Evolutionary conservation across 768 basidiomycete genomes (phyloP).

Genomic region (Boletus subparvulus): DNA sequence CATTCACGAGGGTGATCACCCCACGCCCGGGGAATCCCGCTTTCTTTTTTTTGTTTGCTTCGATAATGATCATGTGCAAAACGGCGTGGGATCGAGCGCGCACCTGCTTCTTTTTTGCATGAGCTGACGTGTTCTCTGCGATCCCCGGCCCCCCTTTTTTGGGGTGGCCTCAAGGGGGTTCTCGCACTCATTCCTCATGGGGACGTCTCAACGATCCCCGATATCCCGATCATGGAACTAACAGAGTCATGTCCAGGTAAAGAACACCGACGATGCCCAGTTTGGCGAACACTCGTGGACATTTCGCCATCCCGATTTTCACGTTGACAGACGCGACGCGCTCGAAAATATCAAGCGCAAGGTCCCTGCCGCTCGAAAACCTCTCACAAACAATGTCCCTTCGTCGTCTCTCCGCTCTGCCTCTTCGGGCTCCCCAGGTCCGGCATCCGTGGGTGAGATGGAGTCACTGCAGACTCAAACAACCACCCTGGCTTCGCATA

Average conservation of each 20-base stretch:
- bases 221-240: background rate
- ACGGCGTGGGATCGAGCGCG: conserved; percentile 17
- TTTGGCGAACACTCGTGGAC: conserved; percentile 62
- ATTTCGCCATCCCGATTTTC: conserved; percentile 54
- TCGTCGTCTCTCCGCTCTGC: conserved; percentile 27
- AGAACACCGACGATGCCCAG: conserved; percentile 80
- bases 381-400: conserved; percentile 25
- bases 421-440: conserved; percentile 30
- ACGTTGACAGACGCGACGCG: conserved; percentile 49
- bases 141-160: conserved; percentile 13
- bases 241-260: conserved; percentile 46
- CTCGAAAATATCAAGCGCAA: conserved; percentile 70
- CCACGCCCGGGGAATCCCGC: background rate
- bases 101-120: conserved; percentile 9
- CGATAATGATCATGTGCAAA: conserved; percentile 12
- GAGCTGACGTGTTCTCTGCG: conserved; percentile 1
- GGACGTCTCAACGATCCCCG: conserved; percentile 1
- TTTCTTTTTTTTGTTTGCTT: conserved; percentile 9
- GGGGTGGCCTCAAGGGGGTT: conserved; percentile 12
- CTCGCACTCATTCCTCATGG: background rate
- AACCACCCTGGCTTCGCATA: conserved; percentile 30
- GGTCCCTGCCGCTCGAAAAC: conserved; percentile 41
- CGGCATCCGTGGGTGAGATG: conserved; percentile 22
- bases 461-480: conserved; percentile 31
- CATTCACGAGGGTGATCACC: background rate